phyloP scores from a whole-genome alignment of 1,284 basidiomycete genomes.

The Earliella scabrosa region DNA sequence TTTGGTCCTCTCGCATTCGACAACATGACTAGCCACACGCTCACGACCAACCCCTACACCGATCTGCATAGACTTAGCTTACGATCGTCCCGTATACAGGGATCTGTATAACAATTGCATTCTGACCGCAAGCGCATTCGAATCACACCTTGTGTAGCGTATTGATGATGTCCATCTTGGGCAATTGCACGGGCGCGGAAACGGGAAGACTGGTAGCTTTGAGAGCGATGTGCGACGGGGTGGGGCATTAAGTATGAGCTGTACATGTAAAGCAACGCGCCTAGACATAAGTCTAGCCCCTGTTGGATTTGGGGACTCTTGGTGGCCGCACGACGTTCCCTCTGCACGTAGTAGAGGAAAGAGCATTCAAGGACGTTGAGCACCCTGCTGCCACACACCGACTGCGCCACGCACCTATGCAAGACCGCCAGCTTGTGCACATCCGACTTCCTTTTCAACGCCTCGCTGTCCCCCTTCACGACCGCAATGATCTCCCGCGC shows the following conservation, averaged over 20 bases:
- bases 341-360: slow-evolving; percentile 1
- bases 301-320: slow-evolving; percentile 18
- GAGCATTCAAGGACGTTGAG: neutral
- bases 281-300: neutral
- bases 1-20: too few species aligned
- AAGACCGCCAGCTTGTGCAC: slow-evolving; percentile 77
- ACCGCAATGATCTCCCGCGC: slow-evolving; percentile 77
- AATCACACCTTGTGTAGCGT: too few species aligned
- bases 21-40: too few species aligned
- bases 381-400: neutral
- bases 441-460: slow-evolving; percentile 61
- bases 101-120: neutral
- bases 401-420: slow-evolving; percentile 68
- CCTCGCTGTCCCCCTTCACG: slow-evolving; percentile 54
- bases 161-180: too few species aligned
- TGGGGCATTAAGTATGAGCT: neutral
- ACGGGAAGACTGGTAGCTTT: too few species aligned
- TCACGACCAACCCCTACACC: too few species aligned
- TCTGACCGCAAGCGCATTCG: too few species aligned
- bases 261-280: neutral
- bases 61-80: neutral
- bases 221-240: too few species aligned
- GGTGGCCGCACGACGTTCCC: slow-evolving; percentile 20
- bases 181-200: too few species aligned
- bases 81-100: neutral